Conservation (phyloP, 129 eudicot genomes). For the Kitagawia praeruptora region DNA sequence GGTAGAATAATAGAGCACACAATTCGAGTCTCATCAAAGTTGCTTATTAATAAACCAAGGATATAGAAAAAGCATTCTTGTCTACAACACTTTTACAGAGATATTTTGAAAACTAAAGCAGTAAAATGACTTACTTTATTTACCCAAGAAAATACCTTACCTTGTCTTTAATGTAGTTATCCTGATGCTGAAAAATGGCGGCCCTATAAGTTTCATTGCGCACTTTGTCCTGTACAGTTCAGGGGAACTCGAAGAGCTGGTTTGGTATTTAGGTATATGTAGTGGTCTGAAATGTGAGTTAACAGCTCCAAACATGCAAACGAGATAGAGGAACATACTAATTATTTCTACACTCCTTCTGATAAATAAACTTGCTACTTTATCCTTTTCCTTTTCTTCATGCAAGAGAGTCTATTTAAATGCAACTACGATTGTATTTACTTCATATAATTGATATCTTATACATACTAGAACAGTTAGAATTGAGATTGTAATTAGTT, state of each 20-base stretch:
- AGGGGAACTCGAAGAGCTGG: not conserved
- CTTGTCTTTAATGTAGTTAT: slow-evolving; percentile 61
- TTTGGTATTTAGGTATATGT: not conserved
- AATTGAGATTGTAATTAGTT: not conserved
- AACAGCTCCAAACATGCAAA: not conserved
- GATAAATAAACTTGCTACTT: too few relatives aligned
- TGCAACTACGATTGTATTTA: not conserved
- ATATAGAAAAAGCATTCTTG: not conserved
- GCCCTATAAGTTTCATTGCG: slow-evolving; percentile 82
- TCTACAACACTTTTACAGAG: not conserved
- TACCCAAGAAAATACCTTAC: slow-evolving; percentile 29
- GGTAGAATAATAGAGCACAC: not conserved
- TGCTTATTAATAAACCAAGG: not conserved
- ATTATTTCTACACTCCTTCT: not conserved
- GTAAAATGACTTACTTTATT: slow-evolving; percentile 40
- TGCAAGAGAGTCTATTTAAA: too few relatives aligned
- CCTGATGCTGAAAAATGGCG: slow-evolving; percentile 78
- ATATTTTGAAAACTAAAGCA: slow-evolving; percentile 4
- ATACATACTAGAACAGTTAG: not conserved
- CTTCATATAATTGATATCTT: not conserved
- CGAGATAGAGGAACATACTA: not conserved
- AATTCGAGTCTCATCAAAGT: not conserved
- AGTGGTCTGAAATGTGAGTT: not conserved
- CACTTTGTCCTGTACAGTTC: slow-evolving; percentile 64
- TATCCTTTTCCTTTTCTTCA: not conserved